Evolutionary conservation across 371 early-diverging fungal genomes (phyloP), one percentile per base, ranked within the genome.

Genomic region (Blyttiomyces sp.): DNA sequence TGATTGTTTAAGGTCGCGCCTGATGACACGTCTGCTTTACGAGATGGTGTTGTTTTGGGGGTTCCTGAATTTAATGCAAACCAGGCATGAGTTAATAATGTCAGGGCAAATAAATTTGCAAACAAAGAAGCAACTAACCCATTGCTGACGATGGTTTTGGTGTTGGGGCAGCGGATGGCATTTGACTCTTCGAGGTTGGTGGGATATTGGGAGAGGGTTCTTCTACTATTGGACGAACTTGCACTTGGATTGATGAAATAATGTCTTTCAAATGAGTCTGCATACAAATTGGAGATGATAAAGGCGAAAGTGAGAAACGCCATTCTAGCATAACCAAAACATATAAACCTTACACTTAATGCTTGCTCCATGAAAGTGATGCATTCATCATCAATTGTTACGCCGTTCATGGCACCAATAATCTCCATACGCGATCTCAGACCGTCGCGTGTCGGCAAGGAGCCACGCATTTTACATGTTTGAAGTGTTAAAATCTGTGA

Each of bases 181-280:
- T 13, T 17, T 31, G 17, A 31, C 11, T 17, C n/a, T 27, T 9
- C 1, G 51, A 17, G 2, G 9, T 27, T 31, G 51, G 13, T 28
- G 51, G 23, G 33, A n/a, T n/a, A n/a, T n/a, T n/a, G n/a, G n/a
- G n/a, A n/a, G n/a, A n/a, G n/a, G n/a, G n/a, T n/a, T n/a, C n/a
- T n/a, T n/a, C n/a, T n/a, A n/a, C n/a, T n/a, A 33, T 27, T 51
- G 51, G 49, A 13, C 58, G 33, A 13, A 64, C 54, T 24, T 52
- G 61, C 32, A 45, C 44, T 27, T 45, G 58, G 7, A 64, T 58
- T 2, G 59, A 31, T 21, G 64, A 19, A 19, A 64, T 13, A 17
- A 64, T 49, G 44, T 64, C 64, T 31, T 64, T 64, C 21, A 64
- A 26, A 35, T 64, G 52, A 1, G 58, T 64, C 64, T 64, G n/a